Evolutionary conservation across 192 early-diverging fungal species (phyloP), one percentile per base, ranked within the genome.

Genomic region (Linnemannia elongata): DNA sequence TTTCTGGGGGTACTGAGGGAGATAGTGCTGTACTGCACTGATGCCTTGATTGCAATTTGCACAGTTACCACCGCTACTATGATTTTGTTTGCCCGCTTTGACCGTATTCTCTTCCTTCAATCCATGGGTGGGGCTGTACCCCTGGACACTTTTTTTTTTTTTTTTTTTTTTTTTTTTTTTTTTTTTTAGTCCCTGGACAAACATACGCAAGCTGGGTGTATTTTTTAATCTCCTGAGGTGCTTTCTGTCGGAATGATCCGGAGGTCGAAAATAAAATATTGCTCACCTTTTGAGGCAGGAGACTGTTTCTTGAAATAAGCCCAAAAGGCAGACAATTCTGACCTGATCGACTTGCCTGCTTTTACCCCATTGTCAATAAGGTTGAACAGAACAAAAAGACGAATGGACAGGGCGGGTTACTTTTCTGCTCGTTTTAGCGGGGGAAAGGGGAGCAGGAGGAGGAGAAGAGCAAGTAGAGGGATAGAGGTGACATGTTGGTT

Each of bases 281-380:
- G 79, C 79, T 80, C 79, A 80, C 79, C 79, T 47, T 72, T 74
- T 74, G 72, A 75, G 80, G 80, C 73, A 81, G 80, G 80, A 69
- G 71, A 74, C 27, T 36, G n/a, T 6, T 24, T 44, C 6, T 66
- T 33, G 4, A 44, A 72, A 41, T n/a, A 36, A n/a, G 7, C 27
- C 38, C 52, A 20, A 52, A 20, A n/a, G 33, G n/a, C n/a, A 18
- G 74, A 35, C 45, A 75, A 52, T 54, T 24, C 30, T 30, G 47
- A 54, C n/a, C 45, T 18, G 74, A 75, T 57, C 74, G 24, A 24
- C 35, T n/a, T 30, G 30, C 27, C 55, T 9, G 38, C 63, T 38
- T 39, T 30, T n/a, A n/a, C 39, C 7, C 18, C 49, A 15, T 4
- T 60, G 6, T 69, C 76, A 66, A 69, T 66, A 72, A 72, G 70